Base-by-base conservation (phyloP, 2,329 filamentous ascomycete species). In the Aspergillus oerlinghausenensis region DNA sequence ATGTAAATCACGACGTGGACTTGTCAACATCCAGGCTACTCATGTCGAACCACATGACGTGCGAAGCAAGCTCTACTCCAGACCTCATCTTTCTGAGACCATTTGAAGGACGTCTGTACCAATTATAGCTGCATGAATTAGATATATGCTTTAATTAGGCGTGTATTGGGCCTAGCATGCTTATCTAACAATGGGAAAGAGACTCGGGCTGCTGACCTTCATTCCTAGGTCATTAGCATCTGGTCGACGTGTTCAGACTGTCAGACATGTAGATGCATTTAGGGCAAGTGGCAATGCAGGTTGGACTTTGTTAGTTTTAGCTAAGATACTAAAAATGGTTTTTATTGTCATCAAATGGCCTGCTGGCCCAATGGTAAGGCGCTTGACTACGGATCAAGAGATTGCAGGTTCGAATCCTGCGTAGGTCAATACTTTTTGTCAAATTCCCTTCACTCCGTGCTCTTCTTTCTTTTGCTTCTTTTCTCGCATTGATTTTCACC, bases 331-430 rank as follows among this genome's bases (percentile, higher is more conserved):
- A 43, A 9, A 43, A 21, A 21, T 10, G n/a, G 1, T 1, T 2
- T 23, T 1, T 1, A 1, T 11, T 5, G 1, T 3, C 43, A 47
- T 14, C 21, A 10, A 26, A 26, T 49, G 59, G 59, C 59, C 59
- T 49, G 59, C 61, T 63, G 61, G 61, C 61, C 61, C 61, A 63
- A 63, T 63, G 61, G 61, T 53, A 63, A 63, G 59, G 61, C 61
- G 61, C 57, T 61, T 63, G 61, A 61, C 61, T 63, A 63, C 61
- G 61, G 35, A 50, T 78, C 76, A 77, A 76, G 73, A 78, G 75
- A 77, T 77, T 78, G 74, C 71, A 75, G 75, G 76, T 78, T 77
- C 75, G 75, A 76, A 55, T 63, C 69, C 69, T 70, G 68, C 69
- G 69, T 71, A 63, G 69, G 69, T 71, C 69, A 71, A 48, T 54